These are phyloP conservation scores for Aspergillus sp. DNA, from an alignment of 2,329 filamentous ascomycete species.

Conservation along the genomic window DNA sequence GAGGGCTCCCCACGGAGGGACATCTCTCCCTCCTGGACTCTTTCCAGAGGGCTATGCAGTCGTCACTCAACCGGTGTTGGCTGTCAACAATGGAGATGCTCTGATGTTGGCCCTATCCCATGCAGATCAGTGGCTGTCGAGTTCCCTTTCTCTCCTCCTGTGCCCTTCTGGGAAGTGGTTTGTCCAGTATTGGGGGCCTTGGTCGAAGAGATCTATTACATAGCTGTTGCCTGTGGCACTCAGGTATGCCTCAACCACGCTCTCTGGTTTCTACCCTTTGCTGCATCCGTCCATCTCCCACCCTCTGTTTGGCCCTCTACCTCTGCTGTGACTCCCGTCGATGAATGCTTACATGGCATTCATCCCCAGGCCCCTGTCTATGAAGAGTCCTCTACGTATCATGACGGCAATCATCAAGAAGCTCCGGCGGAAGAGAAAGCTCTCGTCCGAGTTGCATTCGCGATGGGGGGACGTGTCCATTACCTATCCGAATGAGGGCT, in stretches of 20 bases:
- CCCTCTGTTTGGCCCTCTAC: slow-evolving; percentile 5
- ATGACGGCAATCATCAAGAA: slow-evolving; percentile 33
- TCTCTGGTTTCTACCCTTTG: neutral
- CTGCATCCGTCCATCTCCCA: neutral
- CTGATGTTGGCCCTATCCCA: slow-evolving; percentile 25
- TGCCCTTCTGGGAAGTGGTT: slow-evolving; percentile 1
- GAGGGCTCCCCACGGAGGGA: neutral
- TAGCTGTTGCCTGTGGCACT: neutral
- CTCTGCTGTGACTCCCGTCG: neutral
- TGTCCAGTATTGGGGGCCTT: neutral
- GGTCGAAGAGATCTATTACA: neutral
- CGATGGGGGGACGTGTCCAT: slow-evolving; percentile 43
- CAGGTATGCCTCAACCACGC: neutral
- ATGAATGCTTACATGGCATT: slow-evolving; percentile 14
- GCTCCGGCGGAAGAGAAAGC: slow-evolving; percentile 32
- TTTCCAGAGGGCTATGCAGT: slow-evolving; percentile 19
- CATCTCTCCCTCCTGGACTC: neutral
- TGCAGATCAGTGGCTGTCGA: slow-evolving; percentile 14
- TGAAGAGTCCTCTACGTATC: slow-evolving; percentile 24
- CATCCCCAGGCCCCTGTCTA: slow-evolving; percentile 16
- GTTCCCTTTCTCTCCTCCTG: slow-evolving; percentile 4
- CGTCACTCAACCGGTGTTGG: slow-evolving; percentile 16
- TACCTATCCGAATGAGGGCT: slow-evolving; percentile 39
- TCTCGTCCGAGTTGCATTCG: slow-evolving; percentile 37
- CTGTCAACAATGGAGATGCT: slow-evolving; percentile 9